phyloP scores from a whole-genome alignment of 352 stramenopile genomes.

The Blastocystis sp. region DNA sequence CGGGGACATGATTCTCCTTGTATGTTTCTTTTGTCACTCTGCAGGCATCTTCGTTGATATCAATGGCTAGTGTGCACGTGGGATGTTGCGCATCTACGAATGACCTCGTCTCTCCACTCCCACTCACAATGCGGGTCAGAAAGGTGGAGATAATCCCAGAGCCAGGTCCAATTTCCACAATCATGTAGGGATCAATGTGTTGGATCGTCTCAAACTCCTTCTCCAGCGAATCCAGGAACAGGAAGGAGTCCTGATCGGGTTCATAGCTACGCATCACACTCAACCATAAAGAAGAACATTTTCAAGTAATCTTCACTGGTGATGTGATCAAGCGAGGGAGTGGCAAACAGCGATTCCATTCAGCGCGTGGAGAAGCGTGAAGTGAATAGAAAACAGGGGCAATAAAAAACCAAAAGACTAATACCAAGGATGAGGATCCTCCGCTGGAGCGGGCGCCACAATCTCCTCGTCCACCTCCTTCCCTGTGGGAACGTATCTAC shows the following conservation, averaged over 20 bases:
- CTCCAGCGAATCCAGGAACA: conserved; percentile 27
- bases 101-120: not conserved
- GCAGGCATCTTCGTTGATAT: conserved; percentile 49
- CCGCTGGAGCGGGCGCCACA: conserved; percentile 36
- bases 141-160: conserved; percentile 41
- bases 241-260: conserved; percentile 11
- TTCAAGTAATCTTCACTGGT: not conserved
- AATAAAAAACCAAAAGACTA: not conserved
- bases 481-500: conserved; percentile 49
- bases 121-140: not conserved
- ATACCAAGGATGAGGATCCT: conserved; percentile 59
- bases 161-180: conserved; percentile 31
- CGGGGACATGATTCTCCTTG: not conserved
- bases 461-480: not conserved
- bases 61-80: not conserved
- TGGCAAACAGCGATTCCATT: conserved; percentile 12
- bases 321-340: conserved; percentile 18
- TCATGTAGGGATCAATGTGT: not conserved
- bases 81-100: not conserved
- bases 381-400: not conserved
- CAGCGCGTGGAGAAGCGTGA: not conserved
- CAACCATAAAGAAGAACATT: not conserved
- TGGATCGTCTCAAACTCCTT: conserved; percentile 9
- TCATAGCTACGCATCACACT: not conserved
- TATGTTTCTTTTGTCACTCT: not conserved